These are phyloP conservation scores for Porphyrellus sp. DNA, from an alignment of 1,284 basidiomycete genomes.

Conservation along the genomic window DNA sequence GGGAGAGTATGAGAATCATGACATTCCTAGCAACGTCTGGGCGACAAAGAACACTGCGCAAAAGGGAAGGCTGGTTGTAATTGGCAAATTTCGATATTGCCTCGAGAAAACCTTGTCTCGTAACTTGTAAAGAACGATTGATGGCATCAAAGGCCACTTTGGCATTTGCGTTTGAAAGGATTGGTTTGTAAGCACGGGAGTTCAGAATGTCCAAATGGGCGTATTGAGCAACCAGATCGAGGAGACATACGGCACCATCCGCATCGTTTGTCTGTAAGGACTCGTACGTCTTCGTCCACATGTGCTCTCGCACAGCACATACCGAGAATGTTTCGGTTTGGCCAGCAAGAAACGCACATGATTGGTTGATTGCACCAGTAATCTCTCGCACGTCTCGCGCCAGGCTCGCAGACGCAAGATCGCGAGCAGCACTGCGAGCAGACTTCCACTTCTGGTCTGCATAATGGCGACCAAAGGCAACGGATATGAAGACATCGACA, in stretches of 20 bases:
- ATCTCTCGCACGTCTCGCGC: slow-evolving; percentile 46
- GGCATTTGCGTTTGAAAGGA: slow-evolving; percentile 36
- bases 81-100: slow-evolving; percentile 63
- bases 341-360: slow-evolving; percentile 41
- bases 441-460: slow-evolving; percentile 48
- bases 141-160: slow-evolving; percentile 45
- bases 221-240: slow-evolving; percentile 54
- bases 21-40: slow-evolving; percentile 54
- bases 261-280: slow-evolving; percentile 55
- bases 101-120: slow-evolving; percentile 62
- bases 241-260: slow-evolving; percentile 53
- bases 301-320: slow-evolving; percentile 47
- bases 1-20: slow-evolving; percentile 75
- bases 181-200: slow-evolving; percentile 45
- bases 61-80: slow-evolving; percentile 47
- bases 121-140: slow-evolving; percentile 54
- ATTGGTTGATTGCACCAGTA: slow-evolving; percentile 36
- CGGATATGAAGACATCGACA: slow-evolving; percentile 51
- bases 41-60: slow-evolving; percentile 51
- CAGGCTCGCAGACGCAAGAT: slow-evolving; percentile 46
- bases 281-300: slow-evolving; percentile 71
- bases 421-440: slow-evolving; percentile 46
- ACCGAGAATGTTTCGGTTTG: slow-evolving; percentile 24
- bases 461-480: slow-evolving; percentile 55
- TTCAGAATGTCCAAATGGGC: slow-evolving; percentile 68